Evolutionary conservation across 345 rosid genomes (phyloP), one percentile per base, ranked within the genome.

Genomic region (Lepidium sativum): DNA sequence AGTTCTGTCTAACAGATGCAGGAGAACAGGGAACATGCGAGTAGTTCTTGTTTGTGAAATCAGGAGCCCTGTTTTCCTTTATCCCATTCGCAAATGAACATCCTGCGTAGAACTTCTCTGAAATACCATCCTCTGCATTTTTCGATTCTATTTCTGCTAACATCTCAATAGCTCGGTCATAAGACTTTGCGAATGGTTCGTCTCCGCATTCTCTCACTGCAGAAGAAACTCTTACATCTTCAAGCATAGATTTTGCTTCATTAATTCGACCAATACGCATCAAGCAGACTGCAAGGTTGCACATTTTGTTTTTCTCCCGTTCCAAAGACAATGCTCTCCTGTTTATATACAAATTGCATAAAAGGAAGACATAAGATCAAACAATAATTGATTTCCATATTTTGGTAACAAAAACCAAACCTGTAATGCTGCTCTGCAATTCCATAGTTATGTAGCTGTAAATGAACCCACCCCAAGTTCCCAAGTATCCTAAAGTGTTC

Each of bases 391-490:
- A 9, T 7, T 7, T 47, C 40, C 1, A 10, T 9, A 25, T 2
- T 14, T n/a, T 31, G 17, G 29, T 31, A 32, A 40, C 34, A 44
- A 62, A 11, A 54, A 35, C 25, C 31, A 43, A 71, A 80, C 95
- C 87, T 80, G 82, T 91, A 88, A 73, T 80, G 65, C 21, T 84
- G 83, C 63, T 88, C 92, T 9, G 96, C 92, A n/a, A 79, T 80
- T 65, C 89, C 85, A 25, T 80, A 88, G 70, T 91, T 80, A 66
- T 79, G 83, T 23, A 80, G 67, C 81, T 81, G 91, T 71, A 91
- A 66, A 59, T 83, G 84, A 68, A 92, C 96, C 98, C 96, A 91
- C 6, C 95, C 98, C 74, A 91, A 61, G 71, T 90, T 90, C 38
- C 97, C 97, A 4, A 86, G 59, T 53, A 90, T 71, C 81, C 97